These are phyloP conservation scores for Beauveria rudraprayagi DNA, from an alignment of 2,329 filamentous ascomycete species.

Conservation along the genomic window DNA sequence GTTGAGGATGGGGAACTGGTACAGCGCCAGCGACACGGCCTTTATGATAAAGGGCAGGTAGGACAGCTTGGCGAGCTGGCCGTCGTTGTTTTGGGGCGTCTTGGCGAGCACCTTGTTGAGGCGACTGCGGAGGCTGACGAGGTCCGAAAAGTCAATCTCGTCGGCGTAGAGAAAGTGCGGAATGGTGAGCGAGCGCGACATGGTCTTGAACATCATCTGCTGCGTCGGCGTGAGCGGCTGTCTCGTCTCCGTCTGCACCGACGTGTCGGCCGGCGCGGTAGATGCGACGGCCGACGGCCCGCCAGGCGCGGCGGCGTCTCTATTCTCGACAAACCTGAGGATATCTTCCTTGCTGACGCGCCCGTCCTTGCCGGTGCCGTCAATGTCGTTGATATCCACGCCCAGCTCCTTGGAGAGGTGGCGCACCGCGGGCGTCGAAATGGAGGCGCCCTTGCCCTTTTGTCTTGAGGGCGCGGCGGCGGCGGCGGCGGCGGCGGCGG, in stretches of 20 bases:
- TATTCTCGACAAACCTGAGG: constrained; percentile 55
- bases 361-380: constrained; percentile 83
- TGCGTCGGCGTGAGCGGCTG: constrained; percentile 71
- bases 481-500: background rate
- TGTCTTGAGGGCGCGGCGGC: constrained; percentile 17
- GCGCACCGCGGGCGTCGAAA: constrained; percentile 88
- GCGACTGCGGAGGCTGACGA: constrained; percentile 63
- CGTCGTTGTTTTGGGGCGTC: constrained; percentile 37
- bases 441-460: constrained; percentile 58
- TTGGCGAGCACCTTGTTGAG: constrained; percentile 58
- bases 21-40: constrained; percentile 77
- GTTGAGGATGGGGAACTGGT: constrained; percentile 80
- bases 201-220: constrained; percentile 91
- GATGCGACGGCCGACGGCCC: constrained; percentile 18
- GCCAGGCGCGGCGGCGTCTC: constrained; percentile 30
- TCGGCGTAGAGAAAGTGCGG: constrained; percentile 95
- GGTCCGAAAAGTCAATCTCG: constrained; percentile 71
- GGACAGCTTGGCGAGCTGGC: constrained; percentile 59
- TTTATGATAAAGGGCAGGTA: constrained; percentile 95
- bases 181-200: constrained; percentile 85
- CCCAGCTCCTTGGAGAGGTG: constrained; percentile 75
- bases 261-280: constrained; percentile 23
- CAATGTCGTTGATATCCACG: constrained; percentile 68
- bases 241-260: constrained; percentile 58
- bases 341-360: constrained; percentile 91